Conservation (phyloP, 306 rosid species). For the Fragaria vesca region DNA sequence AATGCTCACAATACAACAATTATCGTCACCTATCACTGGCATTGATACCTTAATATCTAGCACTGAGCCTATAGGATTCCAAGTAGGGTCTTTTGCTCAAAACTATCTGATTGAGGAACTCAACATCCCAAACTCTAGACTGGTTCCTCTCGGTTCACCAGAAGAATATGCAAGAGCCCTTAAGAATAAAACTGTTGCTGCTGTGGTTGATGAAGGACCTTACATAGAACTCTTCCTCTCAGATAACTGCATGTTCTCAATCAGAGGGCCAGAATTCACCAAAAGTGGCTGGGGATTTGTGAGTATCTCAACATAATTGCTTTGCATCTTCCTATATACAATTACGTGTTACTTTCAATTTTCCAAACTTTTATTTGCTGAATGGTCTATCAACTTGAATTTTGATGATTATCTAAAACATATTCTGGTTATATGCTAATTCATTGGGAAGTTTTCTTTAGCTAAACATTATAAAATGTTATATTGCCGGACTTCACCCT, state of each 20-base stretch:
- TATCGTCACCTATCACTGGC: conserved; percentile 47
- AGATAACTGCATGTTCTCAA: conserved; percentile 37
- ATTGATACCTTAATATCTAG: conserved; percentile 43
- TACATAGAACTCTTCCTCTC: conserved; percentile 53
- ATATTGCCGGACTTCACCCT: neutral
- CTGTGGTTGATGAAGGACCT: conserved; percentile 50
- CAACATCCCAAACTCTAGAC: conserved; percentile 40
- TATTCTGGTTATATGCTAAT: neutral
- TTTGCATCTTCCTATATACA: neutral
- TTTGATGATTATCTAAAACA: neutral
- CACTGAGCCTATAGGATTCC: conserved; percentile 45
- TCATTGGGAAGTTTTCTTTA: neutral
- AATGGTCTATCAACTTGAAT: neutral
- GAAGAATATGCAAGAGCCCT: conserved; percentile 48
- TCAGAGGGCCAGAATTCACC: conserved; percentile 45
- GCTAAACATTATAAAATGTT: neutral
- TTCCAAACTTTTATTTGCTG: neutral
- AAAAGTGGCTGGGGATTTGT: conserved; percentile 63
- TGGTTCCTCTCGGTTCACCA: conserved; percentile 56
- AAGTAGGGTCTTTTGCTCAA: conserved; percentile 50
- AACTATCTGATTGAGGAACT: conserved; percentile 43
- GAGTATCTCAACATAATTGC: conserved; percentile 23
- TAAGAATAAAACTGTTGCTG: conserved; percentile 38
- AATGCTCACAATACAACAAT: conserved; percentile 49
- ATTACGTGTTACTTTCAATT: neutral